Evolutionary conservation across 1,139 yeast genomes (phyloP), one percentile per base, ranked within the genome.

Genomic region (Geotrichum candidum): DNA sequence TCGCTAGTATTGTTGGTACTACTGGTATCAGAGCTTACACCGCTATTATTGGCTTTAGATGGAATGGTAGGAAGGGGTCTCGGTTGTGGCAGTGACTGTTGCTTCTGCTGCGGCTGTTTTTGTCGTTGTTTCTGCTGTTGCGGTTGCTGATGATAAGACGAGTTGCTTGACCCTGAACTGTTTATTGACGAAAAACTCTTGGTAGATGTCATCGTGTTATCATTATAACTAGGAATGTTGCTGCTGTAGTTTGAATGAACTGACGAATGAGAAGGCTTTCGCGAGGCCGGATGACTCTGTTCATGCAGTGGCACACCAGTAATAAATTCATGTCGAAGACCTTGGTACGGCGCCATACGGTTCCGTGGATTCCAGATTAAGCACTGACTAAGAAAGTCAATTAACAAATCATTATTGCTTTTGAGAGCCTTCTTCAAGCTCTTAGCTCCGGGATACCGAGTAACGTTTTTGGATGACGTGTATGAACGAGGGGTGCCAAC

Each of bases 201-300:
- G n/a, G 46, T 41, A 6, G 46, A 41, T n/a, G 46, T 41, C 7
- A 41, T n/a, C 4, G 46, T 41, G 18, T 41, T 66, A 18, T 29
- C 35, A 13, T 82, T 29, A 86, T 41, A 41, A 41, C 94, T 76
- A 94, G 95, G 77, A 94, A 94, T 77, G 90, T 98, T 11, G 97
- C 98, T 48, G 97, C 99, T 27, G 88, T 94, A 69, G 94, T 94
- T 77, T 94, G 99, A 99, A 90, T 92, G 70, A 97, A 94, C 76
- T 98, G 99, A 61, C 88, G 99, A 56, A 25, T 51, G 41, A 51
- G 59, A 56, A 2, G 59, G 51, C 23, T 56, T 56, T 38, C 59
- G 22, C 15, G 58, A 48, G 27, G 45, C 57, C 3, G 33, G 29
- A 15, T 41, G 50, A 15, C 33, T 56, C 7, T 41, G 41, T 15